Conservation (phyloP, 2,329 filamentous ascomycete genomes). For the Thyridium curvatum region DNA sequence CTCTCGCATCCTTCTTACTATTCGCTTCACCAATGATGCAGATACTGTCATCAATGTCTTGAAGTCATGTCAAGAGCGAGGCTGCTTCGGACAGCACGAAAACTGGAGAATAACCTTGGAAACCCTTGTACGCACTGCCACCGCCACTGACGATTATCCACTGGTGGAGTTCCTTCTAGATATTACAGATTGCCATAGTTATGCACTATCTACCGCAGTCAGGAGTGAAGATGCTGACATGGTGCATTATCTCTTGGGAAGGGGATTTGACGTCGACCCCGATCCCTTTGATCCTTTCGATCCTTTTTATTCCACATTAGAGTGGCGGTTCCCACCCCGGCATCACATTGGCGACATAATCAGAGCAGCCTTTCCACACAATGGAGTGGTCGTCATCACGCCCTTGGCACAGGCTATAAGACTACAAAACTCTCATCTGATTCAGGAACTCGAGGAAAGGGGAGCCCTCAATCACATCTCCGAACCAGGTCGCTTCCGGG, state of each 20-base stretch:
- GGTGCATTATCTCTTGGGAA: background rate
- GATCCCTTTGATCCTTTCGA: background rate
- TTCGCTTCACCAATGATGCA: too few relatives aligned
- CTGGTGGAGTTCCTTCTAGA: background rate
- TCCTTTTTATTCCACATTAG: too few relatives aligned
- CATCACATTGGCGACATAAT: background rate
- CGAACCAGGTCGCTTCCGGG: background rate
- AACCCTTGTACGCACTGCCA: background rate
- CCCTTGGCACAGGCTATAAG: slow-evolving; percentile 2
- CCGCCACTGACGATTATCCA: too few relatives aligned
- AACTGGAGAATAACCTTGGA: background rate
- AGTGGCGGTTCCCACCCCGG: too few relatives aligned
- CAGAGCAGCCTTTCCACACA: background rate
- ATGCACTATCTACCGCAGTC: background rate
- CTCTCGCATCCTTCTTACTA: too few relatives aligned
- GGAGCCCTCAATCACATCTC: background rate
- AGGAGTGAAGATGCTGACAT: background rate
- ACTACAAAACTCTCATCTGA: background rate
- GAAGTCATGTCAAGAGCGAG: too few relatives aligned
- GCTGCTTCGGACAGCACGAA: background rate
- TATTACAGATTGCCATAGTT: background rate
- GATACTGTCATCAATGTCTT: too few relatives aligned
- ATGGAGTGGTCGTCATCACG: background rate
- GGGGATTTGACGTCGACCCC: background rate
- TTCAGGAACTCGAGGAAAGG: background rate